These are phyloP conservation scores for Scorias spongiosa DNA, from an alignment of 2,329 filamentous ascomycete genomes.

Conservation along the genomic window DNA sequence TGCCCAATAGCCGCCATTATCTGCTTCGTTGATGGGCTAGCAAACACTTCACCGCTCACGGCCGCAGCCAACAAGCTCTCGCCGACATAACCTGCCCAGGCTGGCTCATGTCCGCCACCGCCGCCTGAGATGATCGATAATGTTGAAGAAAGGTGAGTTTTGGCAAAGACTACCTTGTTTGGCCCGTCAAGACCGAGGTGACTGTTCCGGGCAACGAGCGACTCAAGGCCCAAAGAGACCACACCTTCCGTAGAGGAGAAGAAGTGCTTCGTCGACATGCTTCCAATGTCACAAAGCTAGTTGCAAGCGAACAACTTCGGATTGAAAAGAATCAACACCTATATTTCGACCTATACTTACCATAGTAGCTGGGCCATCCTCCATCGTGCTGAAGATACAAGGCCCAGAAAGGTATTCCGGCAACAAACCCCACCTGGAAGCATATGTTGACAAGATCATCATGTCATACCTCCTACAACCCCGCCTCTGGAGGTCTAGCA, in stretches of 20 bases:
- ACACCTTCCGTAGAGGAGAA: constrained; percentile 36
- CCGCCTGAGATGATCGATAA: constrained; percentile 33
- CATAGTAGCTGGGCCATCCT: too few species aligned
- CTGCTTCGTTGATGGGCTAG: constrained; percentile 32
- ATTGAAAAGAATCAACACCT: too few species aligned
- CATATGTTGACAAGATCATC: too few species aligned
- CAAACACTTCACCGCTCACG: constrained; percentile 34
- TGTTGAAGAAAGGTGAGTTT: constrained; percentile 26
- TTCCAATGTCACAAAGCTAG: constrained; percentile 2
- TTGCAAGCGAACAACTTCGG: too few species aligned
- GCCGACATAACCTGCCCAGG: constrained; percentile 34
- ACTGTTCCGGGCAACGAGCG: constrained; percentile 31
- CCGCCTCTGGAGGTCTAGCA: too few species aligned
- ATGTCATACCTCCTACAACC: too few species aligned
- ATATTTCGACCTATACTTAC: too few species aligned
- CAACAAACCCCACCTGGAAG: too few species aligned
- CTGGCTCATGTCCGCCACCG: constrained; percentile 33
- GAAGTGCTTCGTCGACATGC: constrained; percentile 41
- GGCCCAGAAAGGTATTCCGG: too few species aligned
- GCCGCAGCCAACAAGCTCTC: constrained; percentile 34
- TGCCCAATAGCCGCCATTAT: constrained; percentile 34
- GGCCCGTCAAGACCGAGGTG: constrained; percentile 28
- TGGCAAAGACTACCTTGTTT: constrained; percentile 35
- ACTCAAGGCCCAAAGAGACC: constrained; percentile 33
- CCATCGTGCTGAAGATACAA: too few species aligned